Conservation (phyloP, 805 yeast genomes). For the Ascoidea rubescens region DNA sequence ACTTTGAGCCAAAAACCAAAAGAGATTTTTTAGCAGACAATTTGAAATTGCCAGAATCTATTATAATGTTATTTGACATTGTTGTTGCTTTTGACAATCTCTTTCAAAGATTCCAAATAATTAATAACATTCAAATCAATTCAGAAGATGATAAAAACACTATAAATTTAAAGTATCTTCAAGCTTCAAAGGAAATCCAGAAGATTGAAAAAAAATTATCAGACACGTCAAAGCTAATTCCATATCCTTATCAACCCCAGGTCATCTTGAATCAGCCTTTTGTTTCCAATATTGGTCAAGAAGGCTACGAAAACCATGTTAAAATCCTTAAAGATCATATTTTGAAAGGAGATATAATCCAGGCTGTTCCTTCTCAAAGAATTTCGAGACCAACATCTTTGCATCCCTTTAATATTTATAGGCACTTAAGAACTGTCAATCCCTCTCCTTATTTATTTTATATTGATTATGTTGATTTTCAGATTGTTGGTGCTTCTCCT, state of each 20-base stretch:
- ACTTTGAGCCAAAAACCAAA: constrained; percentile 86
- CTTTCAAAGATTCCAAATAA: constrained; percentile 81
- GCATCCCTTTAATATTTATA: constrained; percentile 93
- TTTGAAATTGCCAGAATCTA: constrained; percentile 79
- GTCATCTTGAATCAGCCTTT: constrained; percentile 57
- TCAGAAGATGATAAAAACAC: constrained; percentile 17
- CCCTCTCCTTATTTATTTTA: constrained; percentile 97
- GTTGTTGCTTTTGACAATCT: constrained; percentile 91
- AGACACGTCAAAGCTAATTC: constrained; percentile 27
- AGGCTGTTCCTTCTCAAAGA: constrained; percentile 97
- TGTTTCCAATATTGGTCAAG: constrained; percentile 83
- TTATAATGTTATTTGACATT: constrained; percentile 80
- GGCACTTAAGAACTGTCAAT: constrained; percentile 88
- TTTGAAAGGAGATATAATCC: constrained; percentile 84
- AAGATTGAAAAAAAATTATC: constrained; percentile 35
- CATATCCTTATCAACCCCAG: constrained; percentile 62
- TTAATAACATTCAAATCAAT: constrained; percentile 55
- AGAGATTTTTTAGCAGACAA: constrained; percentile 61
- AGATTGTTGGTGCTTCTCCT: constrained; percentile 95
- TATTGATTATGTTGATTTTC: constrained; percentile 84
- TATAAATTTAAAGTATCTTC: constrained; percentile 31
- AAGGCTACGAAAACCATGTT: constrained; percentile 84
- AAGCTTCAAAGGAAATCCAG: constrained; percentile 46
- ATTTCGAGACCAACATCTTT: constrained; percentile 88
- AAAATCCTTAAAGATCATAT: constrained; percentile 64